phyloP scores from a whole-genome alignment of 1,284 basidiomycete genomes.

The Marasmius tenuissimus region DNA sequence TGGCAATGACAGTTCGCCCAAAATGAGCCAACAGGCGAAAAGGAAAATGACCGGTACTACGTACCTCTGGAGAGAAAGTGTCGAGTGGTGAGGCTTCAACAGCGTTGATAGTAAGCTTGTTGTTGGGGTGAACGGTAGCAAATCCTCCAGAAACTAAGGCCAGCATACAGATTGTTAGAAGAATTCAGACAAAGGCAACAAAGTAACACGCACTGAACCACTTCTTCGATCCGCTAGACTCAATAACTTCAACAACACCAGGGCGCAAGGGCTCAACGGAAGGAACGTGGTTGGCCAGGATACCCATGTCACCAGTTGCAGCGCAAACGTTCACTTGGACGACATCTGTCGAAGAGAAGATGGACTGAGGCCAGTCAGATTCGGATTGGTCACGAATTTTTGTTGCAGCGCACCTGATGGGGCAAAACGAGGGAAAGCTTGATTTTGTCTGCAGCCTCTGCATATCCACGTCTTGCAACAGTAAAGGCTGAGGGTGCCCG shows the following conservation, averaged over 20 bases:
- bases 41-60: conserved; percentile 15
- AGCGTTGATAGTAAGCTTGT: conserved; percentile 94
- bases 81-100: conserved; percentile 96
- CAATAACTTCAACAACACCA: conserved; percentile 91
- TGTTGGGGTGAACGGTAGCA: conserved; percentile 97
- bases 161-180: background rate
- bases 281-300: conserved; percentile 95
- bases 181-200: background rate
- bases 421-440: conserved; percentile 89
- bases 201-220: conserved; percentile 80
- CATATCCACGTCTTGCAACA: conserved; percentile 78
- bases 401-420: conserved; percentile 73
- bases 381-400: conserved; percentile 5
- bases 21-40: conserved; percentile 1
- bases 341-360: conserved; percentile 86
- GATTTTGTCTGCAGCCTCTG: conserved; percentile 85
- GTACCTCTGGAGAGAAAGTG: conserved; percentile 84
- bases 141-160: conserved; percentile 91
- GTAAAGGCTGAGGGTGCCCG: conserved; percentile 54
- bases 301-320: conserved; percentile 97
- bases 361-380: conserved; percentile 52
- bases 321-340: conserved; percentile 93
- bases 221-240: conserved; percentile 83
- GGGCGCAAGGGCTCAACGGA: conserved; percentile 91
- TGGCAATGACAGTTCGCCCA: conserved; percentile 30